Conservation (phyloP, 768 basidiomycete genomes). For the Kwoniella bestiolae region DNA sequence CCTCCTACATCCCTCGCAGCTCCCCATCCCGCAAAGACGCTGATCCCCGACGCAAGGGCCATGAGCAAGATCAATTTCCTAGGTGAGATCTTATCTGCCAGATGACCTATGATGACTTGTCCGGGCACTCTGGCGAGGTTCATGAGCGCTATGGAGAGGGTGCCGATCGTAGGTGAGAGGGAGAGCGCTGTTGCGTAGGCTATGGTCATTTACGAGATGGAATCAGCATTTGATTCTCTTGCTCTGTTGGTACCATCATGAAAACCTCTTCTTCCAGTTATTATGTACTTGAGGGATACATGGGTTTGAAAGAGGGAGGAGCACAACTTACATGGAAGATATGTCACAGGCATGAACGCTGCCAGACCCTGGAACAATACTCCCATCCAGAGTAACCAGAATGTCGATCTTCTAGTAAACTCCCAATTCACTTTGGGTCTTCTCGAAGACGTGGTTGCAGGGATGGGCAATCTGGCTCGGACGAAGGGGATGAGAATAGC, state of each 20-base stretch:
- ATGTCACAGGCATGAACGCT: constrained; percentile 42
- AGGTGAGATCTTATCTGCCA: constrained; percentile 28
- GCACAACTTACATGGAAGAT: constrained; percentile 31
- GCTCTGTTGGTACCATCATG: too few species aligned
- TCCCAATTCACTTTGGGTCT: constrained; percentile 27
- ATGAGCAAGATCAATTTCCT: constrained; percentile 30
- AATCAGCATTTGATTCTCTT: too few species aligned
- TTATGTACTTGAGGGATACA: too few species aligned
- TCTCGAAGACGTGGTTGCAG: constrained; percentile 2
- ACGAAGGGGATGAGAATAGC: constrained; percentile 32
- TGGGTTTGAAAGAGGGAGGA: background rate
- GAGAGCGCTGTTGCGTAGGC: constrained; percentile 35
- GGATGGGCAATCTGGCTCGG: constrained; percentile 29
- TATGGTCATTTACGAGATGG: background rate
- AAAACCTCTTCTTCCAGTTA: too few species aligned
- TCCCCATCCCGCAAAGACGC: constrained; percentile 39
- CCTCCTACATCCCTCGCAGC: constrained; percentile 30
- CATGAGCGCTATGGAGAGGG: constrained; percentile 36
- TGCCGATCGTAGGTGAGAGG: constrained; percentile 27
- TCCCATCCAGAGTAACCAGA: constrained; percentile 37
- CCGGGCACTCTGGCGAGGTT: constrained; percentile 38
- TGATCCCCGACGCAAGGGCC: constrained; percentile 21
- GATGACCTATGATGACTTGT: constrained; percentile 35
- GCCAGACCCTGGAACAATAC: constrained; percentile 34
- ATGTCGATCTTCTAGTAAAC: constrained; percentile 22